These are phyloP conservation scores for Ceratocystis eucalypticola DNA, from an alignment of 2,329 filamentous ascomycete species.

Conservation along the genomic window DNA sequence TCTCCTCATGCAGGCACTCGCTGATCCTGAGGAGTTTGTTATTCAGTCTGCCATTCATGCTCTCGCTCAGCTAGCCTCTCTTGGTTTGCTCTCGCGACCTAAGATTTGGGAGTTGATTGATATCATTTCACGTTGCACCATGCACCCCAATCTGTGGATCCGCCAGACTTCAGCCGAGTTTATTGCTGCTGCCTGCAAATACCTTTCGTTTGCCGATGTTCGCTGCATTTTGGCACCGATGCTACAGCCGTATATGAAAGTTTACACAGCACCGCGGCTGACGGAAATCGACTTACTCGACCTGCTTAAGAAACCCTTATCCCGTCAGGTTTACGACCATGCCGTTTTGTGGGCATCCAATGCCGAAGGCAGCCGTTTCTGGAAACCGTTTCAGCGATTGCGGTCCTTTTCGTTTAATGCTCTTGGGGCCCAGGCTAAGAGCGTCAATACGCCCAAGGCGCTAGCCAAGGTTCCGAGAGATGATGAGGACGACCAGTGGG, in stretches of 20 bases:
- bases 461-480: constrained; percentile 57
- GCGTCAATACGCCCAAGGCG: constrained; percentile 39
- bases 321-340: constrained; percentile 70
- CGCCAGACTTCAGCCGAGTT: constrained; percentile 80
- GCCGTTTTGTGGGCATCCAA: constrained; percentile 76
- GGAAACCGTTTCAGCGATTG: constrained; percentile 61
- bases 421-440: constrained; percentile 41
- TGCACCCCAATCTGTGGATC: constrained; percentile 94
- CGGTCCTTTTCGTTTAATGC: constrained; percentile 43
- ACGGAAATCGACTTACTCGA: constrained; percentile 65
- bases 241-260: constrained; percentile 68
- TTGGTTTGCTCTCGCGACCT: constrained; percentile 73
- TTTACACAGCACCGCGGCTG: constrained; percentile 50
- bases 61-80: constrained; percentile 70
- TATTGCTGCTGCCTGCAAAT: constrained; percentile 60
- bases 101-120: constrained; percentile 82
- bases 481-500: constrained; percentile 88
- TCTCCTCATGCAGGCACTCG: constrained; percentile 86
- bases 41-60: constrained; percentile 83
- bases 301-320: constrained; percentile 66
- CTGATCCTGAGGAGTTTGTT: constrained; percentile 86
- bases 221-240: constrained; percentile 73
- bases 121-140: constrained; percentile 67
- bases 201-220: constrained; percentile 64
- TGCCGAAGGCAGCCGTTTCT: constrained; percentile 70